phyloP scores from a whole-genome alignment of 2,329 filamentous ascomycete species.

The Fusarium succisae region DNA sequence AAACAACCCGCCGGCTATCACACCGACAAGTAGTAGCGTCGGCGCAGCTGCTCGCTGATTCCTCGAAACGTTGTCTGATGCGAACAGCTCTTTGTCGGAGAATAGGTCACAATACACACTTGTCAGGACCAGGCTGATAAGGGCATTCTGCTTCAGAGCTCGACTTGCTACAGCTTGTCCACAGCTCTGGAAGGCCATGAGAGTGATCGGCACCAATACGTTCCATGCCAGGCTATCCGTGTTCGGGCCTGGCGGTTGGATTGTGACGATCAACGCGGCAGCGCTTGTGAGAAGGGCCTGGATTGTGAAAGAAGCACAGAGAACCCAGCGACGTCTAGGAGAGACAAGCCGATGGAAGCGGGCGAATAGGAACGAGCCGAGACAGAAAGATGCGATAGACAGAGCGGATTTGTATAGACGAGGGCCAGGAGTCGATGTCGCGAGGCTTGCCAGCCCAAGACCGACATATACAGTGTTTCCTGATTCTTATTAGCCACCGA shows the following conservation, averaged over 20 bases:
- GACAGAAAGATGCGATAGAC: conserved; percentile 75
- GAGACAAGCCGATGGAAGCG: conserved; percentile 70
- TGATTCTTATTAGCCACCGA: conserved; percentile 36
- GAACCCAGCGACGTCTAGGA: conserved; percentile 71
- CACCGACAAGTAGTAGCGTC: conserved; percentile 58
- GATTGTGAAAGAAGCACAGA: conserved; percentile 65
- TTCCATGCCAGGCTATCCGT: conserved; percentile 62
- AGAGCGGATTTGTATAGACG: conserved; percentile 65
- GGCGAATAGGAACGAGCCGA: conserved; percentile 77
- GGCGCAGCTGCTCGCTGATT: conserved; percentile 62
- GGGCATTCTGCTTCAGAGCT: conserved; percentile 71
- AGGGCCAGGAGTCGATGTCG: conserved; percentile 50
- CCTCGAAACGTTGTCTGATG: conserved; percentile 55
- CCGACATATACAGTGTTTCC: conserved; percentile 84
- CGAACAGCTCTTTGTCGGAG: conserved; percentile 65
- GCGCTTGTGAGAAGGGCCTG: conserved; percentile 61
- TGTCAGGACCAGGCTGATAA: conserved; percentile 83
- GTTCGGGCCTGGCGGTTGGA: conserved; percentile 50
- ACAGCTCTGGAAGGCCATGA: conserved; percentile 80
- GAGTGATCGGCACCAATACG: conserved; percentile 71
- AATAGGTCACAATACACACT: conserved; percentile 85
- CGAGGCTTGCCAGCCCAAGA: conserved; percentile 60
- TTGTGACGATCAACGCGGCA: conserved; percentile 64
- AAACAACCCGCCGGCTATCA: conserved; percentile 59
- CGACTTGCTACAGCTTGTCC: conserved; percentile 81